Conservation (phyloP, 139 green algal species). For the Pleodorina starrii region DNA sequence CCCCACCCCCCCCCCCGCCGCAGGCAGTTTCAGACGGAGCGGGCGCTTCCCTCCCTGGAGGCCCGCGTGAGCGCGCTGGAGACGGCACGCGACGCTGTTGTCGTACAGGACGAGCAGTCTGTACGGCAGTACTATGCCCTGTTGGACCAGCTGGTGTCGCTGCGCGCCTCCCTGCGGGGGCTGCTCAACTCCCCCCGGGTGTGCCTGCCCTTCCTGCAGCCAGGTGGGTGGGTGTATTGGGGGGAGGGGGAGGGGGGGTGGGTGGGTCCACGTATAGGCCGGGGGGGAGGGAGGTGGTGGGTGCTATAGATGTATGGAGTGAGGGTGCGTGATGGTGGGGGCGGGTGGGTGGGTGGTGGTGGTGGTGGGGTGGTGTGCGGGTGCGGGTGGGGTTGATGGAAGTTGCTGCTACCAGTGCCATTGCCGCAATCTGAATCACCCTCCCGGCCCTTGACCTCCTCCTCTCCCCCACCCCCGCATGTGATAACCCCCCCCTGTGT, state of each 20-base stretch:
- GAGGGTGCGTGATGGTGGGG: no score
- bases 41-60: conserved; percentile 74
- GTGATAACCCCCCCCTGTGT: not conserved
- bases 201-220: conserved; percentile 89
- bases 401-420: no score
- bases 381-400: no score
- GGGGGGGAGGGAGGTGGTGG: no score
- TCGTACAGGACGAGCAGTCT: conserved; percentile 55
- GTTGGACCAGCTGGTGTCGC: conserved; percentile 62
- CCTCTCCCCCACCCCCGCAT: no score
- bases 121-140: conserved; percentile 65
- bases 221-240: conserved; percentile 30
- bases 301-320: no score
- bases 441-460: no score
- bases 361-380: no score
- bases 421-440: no score
- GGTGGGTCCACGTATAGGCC: no score
- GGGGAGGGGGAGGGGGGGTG: not conserved
- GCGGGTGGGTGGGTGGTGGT: no score
- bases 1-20: conserved; percentile 1
- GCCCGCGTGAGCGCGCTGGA: conserved; percentile 39
- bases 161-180: conserved; percentile 53
- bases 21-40: conserved; percentile 67
- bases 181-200: conserved; percentile 54
- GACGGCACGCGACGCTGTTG: conserved; percentile 59